phyloP scores from a whole-genome alignment of 1,284 basidiomycete species.

The Puccinia triticina region DNA sequence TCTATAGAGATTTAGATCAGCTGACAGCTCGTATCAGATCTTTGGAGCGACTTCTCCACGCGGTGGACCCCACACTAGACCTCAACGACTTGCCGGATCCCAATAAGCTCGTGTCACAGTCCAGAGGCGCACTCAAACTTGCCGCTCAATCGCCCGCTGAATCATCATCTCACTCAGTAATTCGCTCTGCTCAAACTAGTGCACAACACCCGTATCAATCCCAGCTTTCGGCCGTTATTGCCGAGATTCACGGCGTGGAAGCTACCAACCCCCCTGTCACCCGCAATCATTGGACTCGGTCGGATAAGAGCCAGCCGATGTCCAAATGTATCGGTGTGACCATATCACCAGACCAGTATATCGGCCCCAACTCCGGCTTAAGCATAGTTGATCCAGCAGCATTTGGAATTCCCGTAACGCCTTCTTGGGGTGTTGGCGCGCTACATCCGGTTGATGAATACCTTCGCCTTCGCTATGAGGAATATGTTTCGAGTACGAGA shows the following conservation, averaged over 20 bases:
- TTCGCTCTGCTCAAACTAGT: neutral
- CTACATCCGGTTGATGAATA: slow-evolving; percentile 22
- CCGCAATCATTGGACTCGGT: neutral
- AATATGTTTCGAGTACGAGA: neutral
- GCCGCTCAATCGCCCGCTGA: neutral
- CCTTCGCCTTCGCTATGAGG: neutral
- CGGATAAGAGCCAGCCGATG: neutral
- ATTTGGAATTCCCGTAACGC: neutral
- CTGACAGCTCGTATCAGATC: slow-evolving; percentile 35
- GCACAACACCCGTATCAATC: neutral
- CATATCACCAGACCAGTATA: neutral
- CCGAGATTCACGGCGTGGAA: neutral
- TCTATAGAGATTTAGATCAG: slow-evolving; percentile 40
- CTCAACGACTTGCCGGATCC: slow-evolving; percentile 27
- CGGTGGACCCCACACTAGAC: slow-evolving; percentile 27
- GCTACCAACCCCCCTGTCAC: neutral
- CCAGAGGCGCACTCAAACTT: neutral
- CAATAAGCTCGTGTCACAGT: neutral
- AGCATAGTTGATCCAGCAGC: neutral
- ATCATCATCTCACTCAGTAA: neutral
- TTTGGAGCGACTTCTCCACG: slow-evolving; percentile 39
- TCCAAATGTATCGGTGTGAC: neutral
- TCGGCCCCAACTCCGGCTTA: slow-evolving; percentile 15
- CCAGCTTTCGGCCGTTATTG: neutral
- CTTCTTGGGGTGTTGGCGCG: neutral